Base-by-base conservation (phyloP, 2,329 filamentous ascomycete genomes). In the Colletotrichum plurivorum region DNA sequence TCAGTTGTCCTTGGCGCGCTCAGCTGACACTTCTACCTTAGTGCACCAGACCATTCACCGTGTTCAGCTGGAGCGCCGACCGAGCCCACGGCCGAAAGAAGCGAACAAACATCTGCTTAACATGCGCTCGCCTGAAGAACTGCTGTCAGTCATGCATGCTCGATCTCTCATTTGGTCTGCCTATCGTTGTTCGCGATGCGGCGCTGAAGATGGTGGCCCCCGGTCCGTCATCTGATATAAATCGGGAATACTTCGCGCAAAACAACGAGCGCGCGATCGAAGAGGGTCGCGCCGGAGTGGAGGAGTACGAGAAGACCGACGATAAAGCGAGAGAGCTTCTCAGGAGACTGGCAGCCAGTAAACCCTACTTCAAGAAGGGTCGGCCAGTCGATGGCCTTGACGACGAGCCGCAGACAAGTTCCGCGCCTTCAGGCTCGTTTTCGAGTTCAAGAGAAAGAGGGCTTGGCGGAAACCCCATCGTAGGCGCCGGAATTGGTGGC, bases 71-170 rank as follows among this genome's bases (percentile, higher is more conserved):
- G 95, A 95, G 95, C 75, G 91, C 93, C 72, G 95, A 97, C 79
- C 93, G 96, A 67, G 96, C 95, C 3, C 87, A 89, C 71, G 90
- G 94, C 27, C 93, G 95, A 71, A 95, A 95, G 80, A 97, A 97
- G 83, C 92, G 93, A 73, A 98, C 95, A 63, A 97, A 94, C 76
- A 97, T 98, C 76, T 99, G 96, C 81, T 87, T 99, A 25, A 99
- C 96, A 48, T 99, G 96, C 84, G 95, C 96, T 22, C 93, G 96
- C 52, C 87, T 98, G 73, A 99, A 99, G 83, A 99, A 99, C 84
- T 98, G 96, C 84, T 99, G 96, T 78, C 96, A 99, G 84, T 95
- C 92, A 83, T 99, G 96, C 85, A 98, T 98, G 94, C 91, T 99
- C 61, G 96, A 99, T 86, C 84, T 99, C 69, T 95, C 94, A 13